These are phyloP conservation scores for Iris macrosiphon DNA, from an alignment of 106 monocot species.

Conservation along the genomic window DNA sequence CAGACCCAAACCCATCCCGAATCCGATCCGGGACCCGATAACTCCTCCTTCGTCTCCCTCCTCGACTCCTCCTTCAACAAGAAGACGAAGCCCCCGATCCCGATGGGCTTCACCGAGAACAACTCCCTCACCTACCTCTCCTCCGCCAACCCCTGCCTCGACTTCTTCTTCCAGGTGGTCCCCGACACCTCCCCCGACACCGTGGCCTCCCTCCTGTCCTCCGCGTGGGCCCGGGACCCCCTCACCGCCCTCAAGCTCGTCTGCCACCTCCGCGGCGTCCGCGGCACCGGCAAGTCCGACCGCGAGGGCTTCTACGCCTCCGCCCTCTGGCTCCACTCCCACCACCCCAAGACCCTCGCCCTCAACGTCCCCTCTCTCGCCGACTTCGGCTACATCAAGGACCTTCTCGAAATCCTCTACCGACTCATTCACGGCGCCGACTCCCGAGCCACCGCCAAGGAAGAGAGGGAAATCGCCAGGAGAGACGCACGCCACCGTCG, in stretches of 20 bases:
- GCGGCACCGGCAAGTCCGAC: slow-evolving; percentile 40
- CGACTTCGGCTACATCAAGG: slow-evolving; percentile 47
- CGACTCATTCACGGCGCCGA: slow-evolving; percentile 27
- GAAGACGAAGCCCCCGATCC: not conserved
- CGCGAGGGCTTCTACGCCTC: slow-evolving; percentile 36
- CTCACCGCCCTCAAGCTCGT: slow-evolving; percentile 39
- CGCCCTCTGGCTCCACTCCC: slow-evolving; percentile 36
- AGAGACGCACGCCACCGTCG: not conserved
- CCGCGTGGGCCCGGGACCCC: slow-evolving; percentile 29
- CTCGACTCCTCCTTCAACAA: slow-evolving; percentile 24
- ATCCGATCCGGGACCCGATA: too few species aligned
- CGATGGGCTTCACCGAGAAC: slow-evolving; percentile 43
- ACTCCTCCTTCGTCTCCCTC: too few species aligned
- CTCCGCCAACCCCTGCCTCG: slow-evolving; percentile 52
- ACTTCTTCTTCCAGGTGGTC: slow-evolving; percentile 40
- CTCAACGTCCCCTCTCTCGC: slow-evolving; percentile 26
- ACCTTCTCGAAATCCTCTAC: slow-evolving; percentile 43
- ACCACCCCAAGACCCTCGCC: slow-evolving; percentile 50
- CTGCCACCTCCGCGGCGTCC: slow-evolving; percentile 35
- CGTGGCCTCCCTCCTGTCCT: slow-evolving; percentile 9
- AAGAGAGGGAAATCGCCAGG: not conserved
- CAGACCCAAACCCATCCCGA: not conserved
- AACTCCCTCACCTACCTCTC: slow-evolving; percentile 35
- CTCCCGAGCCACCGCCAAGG: slow-evolving; percentile 9
- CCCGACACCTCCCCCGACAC: slow-evolving; percentile 18